phyloP scores from a whole-genome alignment of 1,284 basidiomycete genomes.

The Pisolithus thermaeus region DNA sequence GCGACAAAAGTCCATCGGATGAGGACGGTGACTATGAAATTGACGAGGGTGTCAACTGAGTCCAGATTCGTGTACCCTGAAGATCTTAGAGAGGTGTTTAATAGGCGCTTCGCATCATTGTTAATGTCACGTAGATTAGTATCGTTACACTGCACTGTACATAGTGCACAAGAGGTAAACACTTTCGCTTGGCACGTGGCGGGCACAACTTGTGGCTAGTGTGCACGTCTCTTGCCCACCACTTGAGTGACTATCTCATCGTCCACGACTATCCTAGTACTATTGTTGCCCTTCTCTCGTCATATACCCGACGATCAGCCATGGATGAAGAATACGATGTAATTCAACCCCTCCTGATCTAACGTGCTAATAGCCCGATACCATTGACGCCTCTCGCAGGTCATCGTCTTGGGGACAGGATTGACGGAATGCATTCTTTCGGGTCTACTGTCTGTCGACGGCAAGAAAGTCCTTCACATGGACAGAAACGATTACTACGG shows the following conservation, averaged over 20 bases:
- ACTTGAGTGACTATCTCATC: slow-evolving; percentile 1
- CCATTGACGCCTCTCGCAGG: slow-evolving; percentile 42
- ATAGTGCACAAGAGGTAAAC: too few species aligned
- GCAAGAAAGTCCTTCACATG: slow-evolving; percentile 99
- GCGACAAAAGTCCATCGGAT: slow-evolving; percentile 6
- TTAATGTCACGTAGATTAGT: too few species aligned
- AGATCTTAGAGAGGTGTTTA: too few species aligned
- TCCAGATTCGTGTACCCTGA: not conserved
- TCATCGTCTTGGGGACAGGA: slow-evolving; percentile 93
- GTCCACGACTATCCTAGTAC: slow-evolving; percentile 10
- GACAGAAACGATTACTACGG: slow-evolving; percentile 99
- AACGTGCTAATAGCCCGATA: slow-evolving; percentile 10
- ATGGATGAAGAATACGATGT: slow-evolving; percentile 94
- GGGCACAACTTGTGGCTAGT: too few species aligned
- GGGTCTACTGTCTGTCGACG: slow-evolving; percentile 93
- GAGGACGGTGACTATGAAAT: slow-evolving; percentile 20
- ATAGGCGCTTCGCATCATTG: too few species aligned
- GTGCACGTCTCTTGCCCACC: too few species aligned
- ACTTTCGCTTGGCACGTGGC: too few species aligned
- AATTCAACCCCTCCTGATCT: slow-evolving; percentile 21
- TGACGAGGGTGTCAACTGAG: slow-evolving; percentile 11
- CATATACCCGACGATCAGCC: slow-evolving; percentile 21
- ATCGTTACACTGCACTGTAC: too few species aligned
- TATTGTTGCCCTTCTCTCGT: slow-evolving; percentile 5
- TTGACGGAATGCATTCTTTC: slow-evolving; percentile 98